These are phyloP conservation scores for Scheffersomyces insectosa DNA, from an alignment of 1,139 yeast genomes.

Conservation along the genomic window DNA sequence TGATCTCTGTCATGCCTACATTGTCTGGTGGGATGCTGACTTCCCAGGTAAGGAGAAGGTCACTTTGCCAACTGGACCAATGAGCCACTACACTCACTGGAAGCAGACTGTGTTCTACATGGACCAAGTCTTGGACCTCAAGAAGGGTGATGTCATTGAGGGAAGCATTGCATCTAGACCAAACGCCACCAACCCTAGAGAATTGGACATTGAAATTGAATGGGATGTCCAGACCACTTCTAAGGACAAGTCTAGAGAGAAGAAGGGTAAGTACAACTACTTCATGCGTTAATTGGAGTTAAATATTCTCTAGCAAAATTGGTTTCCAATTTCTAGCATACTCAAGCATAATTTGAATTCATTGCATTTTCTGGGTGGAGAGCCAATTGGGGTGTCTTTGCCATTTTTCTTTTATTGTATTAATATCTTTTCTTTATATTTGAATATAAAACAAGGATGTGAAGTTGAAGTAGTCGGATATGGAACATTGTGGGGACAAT, in stretches of 20 bases:
- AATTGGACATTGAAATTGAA: conserved; percentile 65
- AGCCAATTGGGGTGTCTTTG: too few relatives aligned
- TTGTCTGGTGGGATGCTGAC: conserved; percentile 94
- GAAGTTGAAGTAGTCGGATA: too few relatives aligned
- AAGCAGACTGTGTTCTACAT: conserved; percentile 95
- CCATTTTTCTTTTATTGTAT: too few relatives aligned
- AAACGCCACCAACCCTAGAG: conserved; percentile 78
- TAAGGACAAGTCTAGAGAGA: conserved; percentile 52
- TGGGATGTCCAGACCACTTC: conserved; percentile 63
- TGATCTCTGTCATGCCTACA: conserved; percentile 84
- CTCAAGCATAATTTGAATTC: too few relatives aligned
- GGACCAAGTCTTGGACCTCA: conserved; percentile 75
- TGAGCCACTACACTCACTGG: conserved; percentile 88
- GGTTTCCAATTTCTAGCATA: too few relatives aligned
- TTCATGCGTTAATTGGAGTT: conserved; percentile 52
- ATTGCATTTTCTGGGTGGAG: too few relatives aligned
- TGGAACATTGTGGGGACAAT: too few relatives aligned
- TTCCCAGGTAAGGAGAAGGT: conserved; percentile 73
- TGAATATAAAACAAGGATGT: too few relatives aligned
- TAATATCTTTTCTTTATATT: too few relatives aligned
- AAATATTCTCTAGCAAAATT: too few relatives aligned
- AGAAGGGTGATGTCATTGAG: conserved; percentile 71
- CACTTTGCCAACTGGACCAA: conserved; percentile 78
- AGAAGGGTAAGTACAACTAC: conserved; percentile 59
- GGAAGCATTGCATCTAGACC: conserved; percentile 80